phyloP scores from a whole-genome alignment of 371 early-diverging fungal species.

The Circinella minor region DNA sequence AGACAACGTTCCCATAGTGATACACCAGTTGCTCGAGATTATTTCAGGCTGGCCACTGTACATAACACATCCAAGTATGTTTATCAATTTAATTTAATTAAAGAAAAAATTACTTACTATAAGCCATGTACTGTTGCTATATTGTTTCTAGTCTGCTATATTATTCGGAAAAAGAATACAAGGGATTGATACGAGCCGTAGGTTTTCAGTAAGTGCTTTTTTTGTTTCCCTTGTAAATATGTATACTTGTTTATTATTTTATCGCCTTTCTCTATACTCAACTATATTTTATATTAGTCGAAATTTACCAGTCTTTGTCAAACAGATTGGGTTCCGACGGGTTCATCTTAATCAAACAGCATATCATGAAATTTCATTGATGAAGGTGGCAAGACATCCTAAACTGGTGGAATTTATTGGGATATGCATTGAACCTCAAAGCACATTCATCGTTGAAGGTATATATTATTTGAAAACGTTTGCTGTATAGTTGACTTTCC shows the following conservation, averaged over 20 bases:
- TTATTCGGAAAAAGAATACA: constrained; percentile 2
- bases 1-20: neutral
- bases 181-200: constrained; percentile 14
- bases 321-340: constrained; percentile 26
- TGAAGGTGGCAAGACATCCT: constrained; percentile 40
- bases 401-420: constrained; percentile 52
- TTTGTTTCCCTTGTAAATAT: constrained; percentile 10
- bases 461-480: constrained; percentile 7
- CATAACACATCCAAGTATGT: neutral
- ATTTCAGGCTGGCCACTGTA: neutral
- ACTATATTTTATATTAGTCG: constrained; percentile 27
- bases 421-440: constrained; percentile 42
- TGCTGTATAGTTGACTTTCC: neutral
- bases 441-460: constrained; percentile 48
- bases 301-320: constrained; percentile 54
- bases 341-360: constrained; percentile 18
- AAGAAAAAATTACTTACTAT: too few species aligned
- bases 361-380: constrained; percentile 21
- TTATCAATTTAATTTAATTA: too few species aligned
- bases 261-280: neutral
- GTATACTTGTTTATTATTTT: constrained; percentile 4
- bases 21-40: neutral
- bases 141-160: constrained; percentile 6
- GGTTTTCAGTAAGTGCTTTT: constrained; percentile 25
- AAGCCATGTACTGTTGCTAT: neutral